Conservation (phyloP, 257 asterid species). For the Solanum chiquidenum region DNA sequence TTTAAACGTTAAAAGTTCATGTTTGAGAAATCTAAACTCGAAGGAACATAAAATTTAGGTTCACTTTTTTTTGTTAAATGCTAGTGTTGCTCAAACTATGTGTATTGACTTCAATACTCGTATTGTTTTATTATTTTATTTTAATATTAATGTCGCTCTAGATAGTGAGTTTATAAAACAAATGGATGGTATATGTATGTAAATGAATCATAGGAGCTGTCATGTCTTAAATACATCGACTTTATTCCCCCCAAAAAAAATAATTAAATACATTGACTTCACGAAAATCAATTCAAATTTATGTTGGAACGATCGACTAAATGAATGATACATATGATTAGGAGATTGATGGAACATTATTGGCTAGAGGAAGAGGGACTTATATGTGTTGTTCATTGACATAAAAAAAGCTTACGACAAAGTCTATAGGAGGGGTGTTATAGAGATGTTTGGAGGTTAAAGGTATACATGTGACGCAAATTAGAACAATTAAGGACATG, state of each 20-base stretch:
- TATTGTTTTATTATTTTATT: neutral
- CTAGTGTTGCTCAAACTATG: neutral
- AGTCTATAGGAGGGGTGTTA: neutral
- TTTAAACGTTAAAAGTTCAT: neutral
- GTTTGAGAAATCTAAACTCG: neutral
- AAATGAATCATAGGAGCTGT: neutral
- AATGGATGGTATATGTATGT: neutral
- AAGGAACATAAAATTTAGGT: neutral
- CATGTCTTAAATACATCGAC: too few relatives aligned
- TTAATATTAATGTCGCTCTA: neutral
- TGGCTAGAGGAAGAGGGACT: neutral
- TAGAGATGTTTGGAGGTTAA: neutral
- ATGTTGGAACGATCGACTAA: neutral
- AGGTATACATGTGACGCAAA: neutral
- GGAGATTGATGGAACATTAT: neutral
- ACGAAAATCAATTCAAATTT: neutral
- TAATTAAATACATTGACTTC: neutral
- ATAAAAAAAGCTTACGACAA: neutral
- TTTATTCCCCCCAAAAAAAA: neutral
- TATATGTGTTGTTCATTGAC: neutral
- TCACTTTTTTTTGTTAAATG: neutral
- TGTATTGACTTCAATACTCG: neutral
- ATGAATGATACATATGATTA: neutral
- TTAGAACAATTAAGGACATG: neutral
- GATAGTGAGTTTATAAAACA: neutral